Base-by-base conservation (phyloP, 768 basidiomycete species). In the Mycena belliarum region DNA sequence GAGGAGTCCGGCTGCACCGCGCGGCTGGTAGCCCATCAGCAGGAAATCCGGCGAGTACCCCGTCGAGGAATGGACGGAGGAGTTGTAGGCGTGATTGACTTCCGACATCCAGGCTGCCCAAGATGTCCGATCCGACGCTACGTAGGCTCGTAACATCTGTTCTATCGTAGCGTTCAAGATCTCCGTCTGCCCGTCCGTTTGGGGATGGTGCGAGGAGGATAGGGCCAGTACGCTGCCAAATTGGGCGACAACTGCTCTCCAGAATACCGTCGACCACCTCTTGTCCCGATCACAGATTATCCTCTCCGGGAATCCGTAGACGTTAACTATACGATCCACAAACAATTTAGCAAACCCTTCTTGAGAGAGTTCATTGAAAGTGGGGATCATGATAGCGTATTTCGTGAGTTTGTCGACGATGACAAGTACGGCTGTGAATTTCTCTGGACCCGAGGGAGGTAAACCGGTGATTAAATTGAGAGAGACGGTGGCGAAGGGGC, bases 101-200 rank as follows among this genome's bases (percentile, higher is more conserved):
- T 60, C 56, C 24, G 62, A 55, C 0, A 75, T 47, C 61, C 67
- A 69, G 0, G 6, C 7, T 0, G 69, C 41, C 75, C 73, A 75
- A 11, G 51, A 32, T 9, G 61, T 24, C 8, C 69, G 60, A 11
- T 69, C 55, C 12, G 47, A 49, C 1, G 54, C 61, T 6, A 70
- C 68, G 41, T 68, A 75, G 0, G 69, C 68, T 6, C 66, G 55
- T 0, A 75, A 38, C 63, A 69, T 70, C 23, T 65, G 61, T 53
- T 73, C 70, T 1, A 73, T 58, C 4, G 54, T 63, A 2, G 68
- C 66, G 40, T 73, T 74, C 0, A 71, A 47, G 15, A 65, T 57
- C 61, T 76, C 69, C 0, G 69, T 71, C 29, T 75, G 73, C 0
- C 75, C 73, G 53, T 79, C 71, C 0, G 73, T 70, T 55, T 77